A percentile compares a stretch with the other conserved stretches of the same genome.
Evolutionary conservation across 176 grass and related monocot species (phyloP).

Genomic region (Cocos nucifera): DNA sequence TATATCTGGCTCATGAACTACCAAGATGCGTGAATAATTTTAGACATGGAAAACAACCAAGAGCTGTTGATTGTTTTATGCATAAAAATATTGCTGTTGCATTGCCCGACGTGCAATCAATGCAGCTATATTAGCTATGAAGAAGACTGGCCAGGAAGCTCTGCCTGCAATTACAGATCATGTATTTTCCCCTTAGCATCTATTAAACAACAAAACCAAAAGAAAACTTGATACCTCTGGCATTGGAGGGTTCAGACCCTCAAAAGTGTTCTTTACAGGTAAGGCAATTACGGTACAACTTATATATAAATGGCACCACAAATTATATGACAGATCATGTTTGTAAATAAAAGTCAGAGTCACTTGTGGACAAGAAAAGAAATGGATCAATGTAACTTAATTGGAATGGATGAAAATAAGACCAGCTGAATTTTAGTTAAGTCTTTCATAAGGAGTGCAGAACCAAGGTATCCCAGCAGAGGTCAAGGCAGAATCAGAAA

Average conservation of each 20-base stretch:
- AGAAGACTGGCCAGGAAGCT: constrained; percentile 82
- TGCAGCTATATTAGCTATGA: constrained; percentile 72
- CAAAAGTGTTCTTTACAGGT: no score
- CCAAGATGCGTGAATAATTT: constrained; percentile 88
- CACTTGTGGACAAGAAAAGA: no score
- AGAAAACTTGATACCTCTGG: neutral
- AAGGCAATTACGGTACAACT: neutral
- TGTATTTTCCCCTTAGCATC: constrained; percentile 13
- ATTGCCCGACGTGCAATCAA: constrained; percentile 94
- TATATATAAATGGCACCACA: neutral
- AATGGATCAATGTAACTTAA: constrained; percentile 44
- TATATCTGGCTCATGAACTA: constrained; percentile 98
- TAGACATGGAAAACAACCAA: constrained; percentile 86
- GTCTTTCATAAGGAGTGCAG: constrained; percentile 92
- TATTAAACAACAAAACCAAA: constrained; percentile 5
- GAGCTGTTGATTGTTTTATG: constrained; percentile 87
- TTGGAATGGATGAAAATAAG: constrained; percentile 96
- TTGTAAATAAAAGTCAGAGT: no score
- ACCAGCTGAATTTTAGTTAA: constrained; percentile 62
- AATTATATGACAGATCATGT: no score
- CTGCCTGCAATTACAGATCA: constrained; percentile 38
- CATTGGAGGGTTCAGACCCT: no score
- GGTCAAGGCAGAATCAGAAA: constrained; percentile 92
- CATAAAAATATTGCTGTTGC: constrained; percentile 88
- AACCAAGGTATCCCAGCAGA: constrained; percentile 83